Percentiles rank a stretch among this genome's conserved stretches.
phyloP scores from a whole-genome alignment of 2,329 filamentous ascomycete genomes.

The Cladosporium phlei region DNA sequence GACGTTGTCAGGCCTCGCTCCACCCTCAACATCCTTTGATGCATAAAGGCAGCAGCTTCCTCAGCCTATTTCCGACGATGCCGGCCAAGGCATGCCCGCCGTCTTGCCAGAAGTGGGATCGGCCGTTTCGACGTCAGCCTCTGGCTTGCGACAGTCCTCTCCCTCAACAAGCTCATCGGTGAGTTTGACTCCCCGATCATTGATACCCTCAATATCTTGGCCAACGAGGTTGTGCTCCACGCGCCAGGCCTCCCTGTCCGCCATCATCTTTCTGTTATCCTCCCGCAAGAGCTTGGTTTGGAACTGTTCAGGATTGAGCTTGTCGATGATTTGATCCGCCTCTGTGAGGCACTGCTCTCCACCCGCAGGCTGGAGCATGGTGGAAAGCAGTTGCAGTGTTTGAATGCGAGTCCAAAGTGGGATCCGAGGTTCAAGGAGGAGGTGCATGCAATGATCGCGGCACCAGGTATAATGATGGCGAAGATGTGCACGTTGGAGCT shows the following conservation, averaged over 20 bases:
- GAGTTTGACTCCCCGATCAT: background rate
- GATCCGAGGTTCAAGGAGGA: background rate
- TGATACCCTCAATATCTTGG: background rate
- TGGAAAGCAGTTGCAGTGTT: background rate
- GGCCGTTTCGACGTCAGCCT: background rate
- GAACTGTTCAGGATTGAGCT: background rate
- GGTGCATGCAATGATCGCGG: background rate
- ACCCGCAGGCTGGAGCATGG: background rate
- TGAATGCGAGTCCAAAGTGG: background rate
- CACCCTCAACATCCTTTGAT: no score
- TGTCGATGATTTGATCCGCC: background rate
- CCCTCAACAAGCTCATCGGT: background rate
- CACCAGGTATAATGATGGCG: background rate
- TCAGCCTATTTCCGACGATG: background rate
- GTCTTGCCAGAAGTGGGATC: background rate
- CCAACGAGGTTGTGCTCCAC: background rate
- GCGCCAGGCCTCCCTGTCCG: background rate
- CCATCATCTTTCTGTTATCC: background rate
- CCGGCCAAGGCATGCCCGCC: background rate
- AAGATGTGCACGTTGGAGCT: background rate
- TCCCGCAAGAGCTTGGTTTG: background rate
- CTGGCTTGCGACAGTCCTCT: background rate
- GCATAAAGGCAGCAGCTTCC: no score
- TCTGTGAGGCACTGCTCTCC: background rate
- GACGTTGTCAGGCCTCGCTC: no score